Evolutionary conservation across 208 protist species (phyloP), one percentile per base, ranked within the genome.

Genomic region (Spironucleus salmonicida): DNA sequence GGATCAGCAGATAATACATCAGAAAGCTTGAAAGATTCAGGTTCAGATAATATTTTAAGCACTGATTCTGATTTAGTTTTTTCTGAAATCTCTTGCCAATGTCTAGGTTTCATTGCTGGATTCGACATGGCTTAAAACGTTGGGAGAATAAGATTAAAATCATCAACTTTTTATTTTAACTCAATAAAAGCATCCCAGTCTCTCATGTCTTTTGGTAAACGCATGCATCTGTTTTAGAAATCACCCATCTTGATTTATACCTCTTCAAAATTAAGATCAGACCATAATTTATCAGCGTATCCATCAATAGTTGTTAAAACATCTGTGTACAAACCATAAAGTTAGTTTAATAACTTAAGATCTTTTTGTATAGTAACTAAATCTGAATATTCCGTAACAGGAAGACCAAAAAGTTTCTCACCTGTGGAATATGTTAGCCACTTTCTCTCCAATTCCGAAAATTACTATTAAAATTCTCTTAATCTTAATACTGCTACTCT

Each of bases 341-440:
- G 87, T 82, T 89, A 90, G 74, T 93, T 87, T 0, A 94, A 87
- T 58, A 95, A 84, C 79, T 91, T 87, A 23, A 96, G 83, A 78
- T 95, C 88, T 76, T 89, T 90, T 79, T 90, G 88, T 15, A 91
- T 94, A 75, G 90, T 86, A 38, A 89, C 85, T 32, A 94, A 81
- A 77, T 95, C 89, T 29, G 90, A 89, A 81, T 93, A 96, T 68
- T 92, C 88, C 79, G 93, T 91, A 67, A 88, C 78, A 7, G 88
- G 88, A 67, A 96, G 80, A 27, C 92, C 92, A 76, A 96, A 96
- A 29, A 95, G 88, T 77, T 93, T 88, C 85, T 96, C 93, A 45
- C 93, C 91, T 1, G 88, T 90, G 84, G 87, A 88, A 76, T 91
- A 92, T 40, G 89, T 91, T 42, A 88, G 85, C 88, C 89, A 93